Conservation (phyloP, 441 rosid genomes). For the Flueggea neowawraea region DNA sequence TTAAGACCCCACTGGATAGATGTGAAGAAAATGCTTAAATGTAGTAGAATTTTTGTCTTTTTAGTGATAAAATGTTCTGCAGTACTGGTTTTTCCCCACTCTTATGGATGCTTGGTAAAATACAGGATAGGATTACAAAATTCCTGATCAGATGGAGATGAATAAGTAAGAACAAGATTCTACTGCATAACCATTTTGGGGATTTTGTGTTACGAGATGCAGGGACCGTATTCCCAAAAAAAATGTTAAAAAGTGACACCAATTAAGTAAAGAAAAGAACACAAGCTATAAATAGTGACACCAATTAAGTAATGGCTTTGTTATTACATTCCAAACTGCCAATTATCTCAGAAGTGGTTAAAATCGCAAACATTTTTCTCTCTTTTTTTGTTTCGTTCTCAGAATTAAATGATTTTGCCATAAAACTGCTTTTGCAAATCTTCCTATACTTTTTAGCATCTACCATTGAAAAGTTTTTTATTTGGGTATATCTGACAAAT, state of each 20-base stretch:
- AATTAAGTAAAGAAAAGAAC: background rate
- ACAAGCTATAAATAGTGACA: conserved; percentile 14
- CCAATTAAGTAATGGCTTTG: conserved; percentile 14
- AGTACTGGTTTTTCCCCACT: background rate
- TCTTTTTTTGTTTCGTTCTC: too few species aligned
- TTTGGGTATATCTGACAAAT: too few species aligned
- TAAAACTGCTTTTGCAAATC: too few species aligned
- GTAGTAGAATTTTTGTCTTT: too few species aligned
- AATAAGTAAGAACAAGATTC: conserved; percentile 20
- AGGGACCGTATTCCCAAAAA: conserved; percentile 24
- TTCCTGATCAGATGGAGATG: conserved; percentile 10
- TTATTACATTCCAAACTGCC: background rate
- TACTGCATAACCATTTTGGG: conserved; percentile 14
- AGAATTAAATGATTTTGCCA: too few species aligned
- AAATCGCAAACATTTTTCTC: too few species aligned
- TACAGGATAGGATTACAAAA: conserved; percentile 15
- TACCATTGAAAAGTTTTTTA: too few species aligned
- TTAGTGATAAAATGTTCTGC: background rate
- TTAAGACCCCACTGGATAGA: too few species aligned
- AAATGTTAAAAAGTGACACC: background rate
- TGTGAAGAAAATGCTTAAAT: too few species aligned
- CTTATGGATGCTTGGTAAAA: conserved; percentile 9
- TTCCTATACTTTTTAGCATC: too few species aligned
- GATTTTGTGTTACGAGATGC: conserved; percentile 20
- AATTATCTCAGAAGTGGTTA: too few species aligned